Base-by-base conservation (phyloP, 2,329 filamentous ascomycete species). In the Ceratocystis colombiana region DNA sequence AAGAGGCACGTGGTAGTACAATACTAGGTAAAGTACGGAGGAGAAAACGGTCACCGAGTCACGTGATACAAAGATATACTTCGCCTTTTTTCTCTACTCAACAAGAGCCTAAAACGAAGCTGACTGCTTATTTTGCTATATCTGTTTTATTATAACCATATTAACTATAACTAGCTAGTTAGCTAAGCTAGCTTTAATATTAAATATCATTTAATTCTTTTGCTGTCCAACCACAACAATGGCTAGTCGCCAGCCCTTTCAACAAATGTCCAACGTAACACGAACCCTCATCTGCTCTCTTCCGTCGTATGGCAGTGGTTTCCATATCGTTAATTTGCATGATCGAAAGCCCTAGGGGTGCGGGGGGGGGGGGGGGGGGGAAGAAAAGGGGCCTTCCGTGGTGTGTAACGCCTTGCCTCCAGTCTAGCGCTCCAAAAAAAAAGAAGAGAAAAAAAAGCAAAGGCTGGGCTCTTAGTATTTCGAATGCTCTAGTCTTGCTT, bases 1-100 rank as follows among this genome's bases (percentile, higher is more conserved):
- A 8, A 20, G 20, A 17, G n/a, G 53, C 53, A 33, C 53, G 53
- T 57, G 53, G 53, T 57, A 57, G 22, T 30, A 57, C 53, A 57
- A 30, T 12, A 57, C 20, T 55, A 25, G 50, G 20, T 48, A 7
- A 48, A 48, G 5, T 17, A 48, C 20, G 45, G 45, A 20, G 45
- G 20, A 17, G 45, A 48, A n/a, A 25, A 55, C 46, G 17, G 15
- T 6, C 17, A 20, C 5, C 17, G 46, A 17, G 53, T 33, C 53
- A 57, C 22, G 53, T 57, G 37, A 12, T 41, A 41, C 10, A 41
- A 3, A 3, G 10, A 28, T n/a, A 30, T 57, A 17, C 22, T 12
- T 6, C 10, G 30, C 4, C 5, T 30, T 57, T 30, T 53, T 55
- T 30, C 4, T 55, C 20, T 55, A 28, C 37, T 41, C 37, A 41